These are phyloP conservation scores for Plasmodium fragile DNA, from an alignment of 169 alveolate genomes.

Conservation along the genomic window DNA sequence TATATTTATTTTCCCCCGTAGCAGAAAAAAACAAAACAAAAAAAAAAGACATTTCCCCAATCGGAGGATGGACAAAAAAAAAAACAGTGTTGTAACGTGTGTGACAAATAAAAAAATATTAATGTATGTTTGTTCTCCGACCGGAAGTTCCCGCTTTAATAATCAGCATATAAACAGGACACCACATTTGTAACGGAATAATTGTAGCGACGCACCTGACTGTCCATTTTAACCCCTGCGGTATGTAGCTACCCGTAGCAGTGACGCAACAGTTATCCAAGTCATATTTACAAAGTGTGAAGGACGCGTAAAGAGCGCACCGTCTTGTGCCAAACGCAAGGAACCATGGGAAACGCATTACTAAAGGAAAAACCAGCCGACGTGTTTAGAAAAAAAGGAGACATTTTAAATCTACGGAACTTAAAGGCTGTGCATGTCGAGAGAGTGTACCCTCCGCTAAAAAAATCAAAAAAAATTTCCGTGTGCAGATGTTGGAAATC, in stretches of 20 bases:
- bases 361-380: conserved; percentile 16
- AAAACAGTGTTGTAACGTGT: not conserved
- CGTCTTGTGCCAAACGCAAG: not conserved
- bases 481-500: conserved; percentile 90
- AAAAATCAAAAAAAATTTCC: conserved; percentile 79
- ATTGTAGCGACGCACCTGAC: not conserved
- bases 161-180: not conserved
- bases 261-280: not conserved
- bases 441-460: conserved; percentile 69
- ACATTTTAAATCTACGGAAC: conserved; percentile 39
- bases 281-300: not conserved
- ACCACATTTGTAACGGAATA: not conserved
- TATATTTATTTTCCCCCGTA: not conserved
- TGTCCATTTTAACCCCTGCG: not conserved
- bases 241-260: not conserved
- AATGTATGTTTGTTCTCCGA: not conserved
- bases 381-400: conserved; percentile 51
- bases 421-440: conserved; percentile 77
- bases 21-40: not conserved
- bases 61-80: not conserved
- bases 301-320: not conserved
- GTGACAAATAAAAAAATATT: not conserved
- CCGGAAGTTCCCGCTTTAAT: not conserved
- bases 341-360: conserved; percentile 22
- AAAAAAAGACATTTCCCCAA: not conserved